phyloP scores from a whole-genome alignment of 768 basidiomycete genomes.

The Calocybe indica region DNA sequence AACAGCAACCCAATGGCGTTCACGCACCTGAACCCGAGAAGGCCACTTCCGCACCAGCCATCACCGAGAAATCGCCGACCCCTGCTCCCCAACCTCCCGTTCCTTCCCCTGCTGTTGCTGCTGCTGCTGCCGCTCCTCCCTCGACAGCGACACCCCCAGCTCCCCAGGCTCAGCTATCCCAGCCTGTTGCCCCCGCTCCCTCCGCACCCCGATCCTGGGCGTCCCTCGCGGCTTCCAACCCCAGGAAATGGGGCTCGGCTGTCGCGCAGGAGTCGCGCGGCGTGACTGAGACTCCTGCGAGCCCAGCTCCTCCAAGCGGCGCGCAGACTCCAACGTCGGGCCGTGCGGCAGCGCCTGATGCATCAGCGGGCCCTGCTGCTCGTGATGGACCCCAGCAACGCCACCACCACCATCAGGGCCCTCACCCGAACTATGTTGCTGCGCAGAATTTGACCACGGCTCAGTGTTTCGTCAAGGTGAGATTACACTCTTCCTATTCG shows the following conservation, averaged over 20 bases:
- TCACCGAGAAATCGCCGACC: constrained; percentile 17
- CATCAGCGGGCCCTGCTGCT: constrained; percentile 12
- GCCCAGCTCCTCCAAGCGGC: constrained; percentile 16
- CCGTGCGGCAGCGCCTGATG: constrained; percentile 14
- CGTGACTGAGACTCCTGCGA: constrained; percentile 50
- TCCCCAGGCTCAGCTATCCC: constrained; percentile 24
- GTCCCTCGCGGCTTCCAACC: constrained; percentile 77
- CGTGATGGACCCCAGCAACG: constrained; percentile 13
- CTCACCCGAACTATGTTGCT: constrained; percentile 39
- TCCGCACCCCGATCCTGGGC: constrained; percentile 84
- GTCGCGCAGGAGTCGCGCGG: constrained; percentile 77
- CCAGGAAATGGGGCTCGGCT: constrained; percentile 79
- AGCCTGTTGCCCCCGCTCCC: constrained; percentile 9
- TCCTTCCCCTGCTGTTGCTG: constrained; percentile 23
- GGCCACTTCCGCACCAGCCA: constrained; percentile 6
- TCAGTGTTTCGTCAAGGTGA: constrained; percentile 91
- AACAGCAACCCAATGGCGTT: constrained; percentile 30
- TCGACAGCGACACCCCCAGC: constrained; percentile 15
- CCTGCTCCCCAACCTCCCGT: constrained; percentile 23
- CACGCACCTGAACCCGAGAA: constrained; percentile 38
- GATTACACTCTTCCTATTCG: constrained; percentile 7
- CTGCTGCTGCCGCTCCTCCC: constrained; percentile 20
- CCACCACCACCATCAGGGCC: constrained; percentile 25
- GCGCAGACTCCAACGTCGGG: constrained; percentile 19
- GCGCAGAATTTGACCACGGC: constrained; percentile 61